phyloP scores from a whole-genome alignment of 192 early-diverging fungal genomes.

The Phycomyces nitens region DNA sequence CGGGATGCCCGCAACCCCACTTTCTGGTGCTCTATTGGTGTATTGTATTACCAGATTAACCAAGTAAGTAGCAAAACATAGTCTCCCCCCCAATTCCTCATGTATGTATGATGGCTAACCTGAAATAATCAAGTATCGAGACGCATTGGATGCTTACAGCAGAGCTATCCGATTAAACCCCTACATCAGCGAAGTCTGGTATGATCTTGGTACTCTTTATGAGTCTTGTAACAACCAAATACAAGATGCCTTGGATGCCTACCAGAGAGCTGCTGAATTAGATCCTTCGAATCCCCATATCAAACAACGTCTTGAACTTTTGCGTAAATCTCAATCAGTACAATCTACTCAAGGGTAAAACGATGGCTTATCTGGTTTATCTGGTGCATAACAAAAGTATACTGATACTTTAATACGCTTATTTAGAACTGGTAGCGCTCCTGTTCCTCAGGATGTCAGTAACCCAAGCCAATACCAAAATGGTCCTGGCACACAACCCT shows the following conservation, averaged over 20 bases:
- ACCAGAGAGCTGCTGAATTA: constrained; percentile 86
- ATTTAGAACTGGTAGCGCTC: constrained; percentile 9
- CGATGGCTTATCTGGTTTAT: too few species aligned
- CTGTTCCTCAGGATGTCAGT: constrained; percentile 31
- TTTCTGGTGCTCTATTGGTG: constrained; percentile 99
- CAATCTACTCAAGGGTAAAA: constrained; percentile 11
- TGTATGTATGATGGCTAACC: neutral
- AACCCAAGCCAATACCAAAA: constrained; percentile 35
- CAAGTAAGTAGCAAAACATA: constrained; percentile 43
- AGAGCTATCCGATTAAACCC: constrained; percentile 92
- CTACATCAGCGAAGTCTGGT: constrained; percentile 96
- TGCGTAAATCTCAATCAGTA: constrained; percentile 20
- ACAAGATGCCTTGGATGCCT: constrained; percentile 95
- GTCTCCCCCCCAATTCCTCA: too few species aligned
- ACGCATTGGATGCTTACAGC: constrained; percentile 96
- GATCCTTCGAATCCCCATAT: constrained; percentile 73
- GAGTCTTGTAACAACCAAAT: constrained; percentile 98
- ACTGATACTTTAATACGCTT: neutral
- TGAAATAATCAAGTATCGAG: constrained; percentile 59
- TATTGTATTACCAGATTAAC: constrained; percentile 95
- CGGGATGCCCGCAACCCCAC: constrained; percentile 90
- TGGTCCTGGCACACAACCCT: constrained; percentile 10
- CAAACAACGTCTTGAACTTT: constrained; percentile 31
- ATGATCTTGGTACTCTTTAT: constrained; percentile 93
- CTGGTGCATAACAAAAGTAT: neutral